Percentiles rank a stretch among this genome's conserved stretches.
These are phyloP conservation scores for Cytidiella melzeri DNA, from an alignment of 768 basidiomycete species.

Conservation along the genomic window DNA sequence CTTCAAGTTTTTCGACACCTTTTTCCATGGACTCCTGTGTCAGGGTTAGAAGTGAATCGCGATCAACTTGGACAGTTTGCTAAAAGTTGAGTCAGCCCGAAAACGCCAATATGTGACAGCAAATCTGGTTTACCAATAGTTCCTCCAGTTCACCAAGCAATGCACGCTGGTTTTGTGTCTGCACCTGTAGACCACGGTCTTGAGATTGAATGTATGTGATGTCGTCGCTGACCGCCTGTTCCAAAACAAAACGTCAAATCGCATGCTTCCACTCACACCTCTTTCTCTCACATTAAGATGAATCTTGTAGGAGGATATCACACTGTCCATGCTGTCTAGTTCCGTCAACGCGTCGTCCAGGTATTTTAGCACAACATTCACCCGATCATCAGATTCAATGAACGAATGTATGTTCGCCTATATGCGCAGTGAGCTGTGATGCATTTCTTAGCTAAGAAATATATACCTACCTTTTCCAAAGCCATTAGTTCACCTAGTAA, in stretches of 20 bases:
- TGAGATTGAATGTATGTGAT: constrained; percentile 95
- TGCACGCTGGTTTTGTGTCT: constrained; percentile 90
- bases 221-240: constrained; percentile 88
- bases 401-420: constrained; percentile 98
- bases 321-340: constrained; percentile 83
- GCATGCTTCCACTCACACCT: too few relatives aligned
- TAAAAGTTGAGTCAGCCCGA: constrained; percentile 25
- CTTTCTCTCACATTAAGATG: constrained; percentile 92
- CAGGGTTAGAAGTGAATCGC: constrained; percentile 64
- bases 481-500: constrained; percentile 87
- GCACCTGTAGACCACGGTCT: constrained; percentile 93
- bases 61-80: constrained; percentile 94
- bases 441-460: not conserved
- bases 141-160: constrained; percentile 83
- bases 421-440: not conserved
- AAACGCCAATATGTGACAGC: not conserved
- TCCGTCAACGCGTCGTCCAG: constrained; percentile 87
- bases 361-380: constrained; percentile 76
- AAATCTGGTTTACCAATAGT: constrained; percentile 50
- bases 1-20: constrained; percentile 75
- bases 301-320: constrained; percentile 91
- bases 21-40: constrained; percentile 90
- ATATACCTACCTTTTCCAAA: constrained; percentile 70
- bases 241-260: constrained; percentile 9
- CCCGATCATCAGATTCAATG: constrained; percentile 90